Evolutionary conservation across 441 rosid species (phyloP).

Genomic region (Flueggea neowawraea): DNA sequence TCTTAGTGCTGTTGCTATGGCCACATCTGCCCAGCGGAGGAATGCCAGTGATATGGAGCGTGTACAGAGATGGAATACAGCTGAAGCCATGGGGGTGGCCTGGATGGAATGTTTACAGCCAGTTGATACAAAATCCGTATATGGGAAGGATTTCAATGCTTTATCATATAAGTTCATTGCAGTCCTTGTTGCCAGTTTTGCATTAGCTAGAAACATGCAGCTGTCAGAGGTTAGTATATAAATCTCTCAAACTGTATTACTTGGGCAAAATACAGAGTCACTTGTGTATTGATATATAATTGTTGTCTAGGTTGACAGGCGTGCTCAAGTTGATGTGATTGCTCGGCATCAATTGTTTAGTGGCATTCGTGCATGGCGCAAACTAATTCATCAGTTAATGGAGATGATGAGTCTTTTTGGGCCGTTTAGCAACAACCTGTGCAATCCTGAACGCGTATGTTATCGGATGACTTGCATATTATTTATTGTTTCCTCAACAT

Average conservation of each 20-base stretch:
- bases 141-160: slow-evolving; percentile 98
- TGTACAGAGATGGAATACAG: slow-evolving; percentile 84
- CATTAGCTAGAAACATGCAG: slow-evolving; percentile 98
- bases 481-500: neutral
- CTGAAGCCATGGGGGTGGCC: slow-evolving; percentile 99
- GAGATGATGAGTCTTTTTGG: slow-evolving; percentile 92
- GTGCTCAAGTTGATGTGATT: slow-evolving; percentile 71
- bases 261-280: slow-evolving; percentile 11
- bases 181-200: slow-evolving; percentile 99
- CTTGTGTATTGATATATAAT: slow-evolving; percentile 9
- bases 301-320: slow-evolving; percentile 82
- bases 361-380: slow-evolving; percentile 95
- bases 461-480: slow-evolving; percentile 7
- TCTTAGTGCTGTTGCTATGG: slow-evolving; percentile 99
- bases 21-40: slow-evolving; percentile 98
- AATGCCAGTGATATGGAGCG: slow-evolving; percentile 91
- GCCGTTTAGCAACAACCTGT: slow-evolving; percentile 59
- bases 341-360: slow-evolving; percentile 52
- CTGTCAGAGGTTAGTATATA: slow-evolving; percentile 81
- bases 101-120: slow-evolving; percentile 99
- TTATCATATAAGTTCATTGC: slow-evolving; percentile 94
- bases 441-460: slow-evolving; percentile 70
- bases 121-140: slow-evolving; percentile 90
- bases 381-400: slow-evolving; percentile 79
- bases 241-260: slow-evolving; percentile 12